Conservation (phyloP, 768 basidiomycete genomes). For the Asterophora parasitica region DNA sequence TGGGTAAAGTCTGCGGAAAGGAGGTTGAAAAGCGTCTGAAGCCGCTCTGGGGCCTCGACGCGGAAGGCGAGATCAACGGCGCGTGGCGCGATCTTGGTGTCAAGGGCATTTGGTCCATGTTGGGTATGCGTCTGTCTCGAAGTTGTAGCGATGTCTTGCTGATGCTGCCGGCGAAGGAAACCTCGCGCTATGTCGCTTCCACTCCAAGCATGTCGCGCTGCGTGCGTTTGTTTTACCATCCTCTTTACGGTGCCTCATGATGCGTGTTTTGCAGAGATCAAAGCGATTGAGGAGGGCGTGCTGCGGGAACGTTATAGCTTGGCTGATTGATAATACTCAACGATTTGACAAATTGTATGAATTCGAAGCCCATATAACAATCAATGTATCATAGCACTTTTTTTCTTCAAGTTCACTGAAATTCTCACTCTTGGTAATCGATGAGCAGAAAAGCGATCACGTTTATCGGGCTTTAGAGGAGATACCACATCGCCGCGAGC, state of each 20-base stretch:
- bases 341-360: too few relatives aligned
- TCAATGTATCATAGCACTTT: too few relatives aligned
- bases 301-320: not conserved
- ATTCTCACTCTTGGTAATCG: too few relatives aligned
- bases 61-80: constrained; percentile 55
- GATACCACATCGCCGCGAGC: too few relatives aligned
- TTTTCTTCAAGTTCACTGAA: too few relatives aligned
- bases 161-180: too few relatives aligned
- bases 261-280: constrained; percentile 10
- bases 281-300: constrained; percentile 3
- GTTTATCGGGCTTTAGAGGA: too few relatives aligned
- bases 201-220: constrained; percentile 58
- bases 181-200: constrained; percentile 50
- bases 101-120: constrained; percentile 52
- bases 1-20: constrained; percentile 38
- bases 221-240: constrained; percentile 46
- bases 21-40: constrained; percentile 39
- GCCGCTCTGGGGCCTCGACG: constrained; percentile 56
- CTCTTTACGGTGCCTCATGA: not conserved
- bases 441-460: too few relatives aligned
- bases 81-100: constrained; percentile 45
- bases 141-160: not conserved
- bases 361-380: too few relatives aligned
- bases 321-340: not conserved
- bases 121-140: constrained; percentile 44